These are phyloP conservation scores for Amanita brunnescens DNA, from an alignment of 768 basidiomycete genomes.

Conservation along the genomic window DNA sequence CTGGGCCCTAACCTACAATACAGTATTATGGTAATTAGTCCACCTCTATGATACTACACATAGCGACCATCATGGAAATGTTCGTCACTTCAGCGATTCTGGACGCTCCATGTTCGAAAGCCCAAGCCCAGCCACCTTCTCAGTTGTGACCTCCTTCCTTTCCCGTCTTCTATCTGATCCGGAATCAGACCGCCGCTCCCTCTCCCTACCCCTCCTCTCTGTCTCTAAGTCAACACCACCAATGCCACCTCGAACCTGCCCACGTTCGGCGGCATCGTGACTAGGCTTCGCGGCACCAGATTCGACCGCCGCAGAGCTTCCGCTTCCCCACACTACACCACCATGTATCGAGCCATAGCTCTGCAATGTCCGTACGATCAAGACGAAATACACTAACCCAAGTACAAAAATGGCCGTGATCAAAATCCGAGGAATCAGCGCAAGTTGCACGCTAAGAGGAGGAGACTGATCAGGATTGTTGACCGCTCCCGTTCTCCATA, in stretches of 20 bases:
- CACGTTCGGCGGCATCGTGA: background rate
- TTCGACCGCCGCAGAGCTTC: background rate
- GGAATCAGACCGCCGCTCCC: background rate
- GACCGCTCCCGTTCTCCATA: conserved; percentile 59
- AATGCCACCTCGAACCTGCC: background rate
- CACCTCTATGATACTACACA: too few relatives aligned
- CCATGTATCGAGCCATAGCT: conserved; percentile 35
- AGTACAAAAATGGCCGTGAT: conserved; percentile 46
- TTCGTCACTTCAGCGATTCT: background rate
- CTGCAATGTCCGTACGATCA: conserved; percentile 56
- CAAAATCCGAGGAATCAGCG: conserved; percentile 44
- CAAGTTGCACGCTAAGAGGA: conserved; percentile 28
- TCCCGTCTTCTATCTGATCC: background rate
- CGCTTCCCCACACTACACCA: background rate
- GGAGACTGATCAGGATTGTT: conserved; percentile 27
- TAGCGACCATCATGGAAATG: too few relatives aligned
- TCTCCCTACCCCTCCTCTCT: background rate
- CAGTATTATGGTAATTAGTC: too few relatives aligned
- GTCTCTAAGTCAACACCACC: background rate
- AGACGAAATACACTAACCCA: conserved; percentile 50
- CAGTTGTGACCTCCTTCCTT: background rate
- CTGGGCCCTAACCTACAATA: too few relatives aligned
- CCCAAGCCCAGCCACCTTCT: background rate
- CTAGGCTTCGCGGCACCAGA: background rate
- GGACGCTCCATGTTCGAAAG: background rate